Conservation (phyloP, 2,329 filamentous ascomycete species). For the Cephalotrichum gorgonifer region DNA sequence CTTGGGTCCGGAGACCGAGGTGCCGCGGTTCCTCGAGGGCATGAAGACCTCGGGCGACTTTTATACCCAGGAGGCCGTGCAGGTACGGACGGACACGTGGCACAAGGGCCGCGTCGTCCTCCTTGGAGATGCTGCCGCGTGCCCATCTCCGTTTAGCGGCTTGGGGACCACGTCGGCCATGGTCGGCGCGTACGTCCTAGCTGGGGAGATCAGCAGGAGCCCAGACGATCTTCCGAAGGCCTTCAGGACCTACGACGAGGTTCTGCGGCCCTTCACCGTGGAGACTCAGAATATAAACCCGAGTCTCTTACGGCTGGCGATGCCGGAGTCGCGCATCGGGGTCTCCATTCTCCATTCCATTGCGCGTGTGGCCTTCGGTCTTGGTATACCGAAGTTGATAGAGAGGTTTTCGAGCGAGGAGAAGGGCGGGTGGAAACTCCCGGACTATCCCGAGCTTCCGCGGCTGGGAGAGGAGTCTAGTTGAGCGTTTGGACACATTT, state of each 20-base stretch:
- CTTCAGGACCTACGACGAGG: neutral
- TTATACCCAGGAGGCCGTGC: slow-evolving; percentile 27
- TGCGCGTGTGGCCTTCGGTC: neutral
- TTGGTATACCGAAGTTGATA: neutral
- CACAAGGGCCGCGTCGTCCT: slow-evolving; percentile 27
- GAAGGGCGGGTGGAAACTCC: neutral
- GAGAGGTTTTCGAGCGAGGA: neutral
- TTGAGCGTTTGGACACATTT: too few species aligned
- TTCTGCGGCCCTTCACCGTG: neutral
- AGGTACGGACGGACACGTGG: slow-evolving; percentile 24
- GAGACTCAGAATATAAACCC: neutral
- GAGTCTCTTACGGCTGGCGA: neutral
- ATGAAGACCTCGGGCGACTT: slow-evolving; percentile 28
- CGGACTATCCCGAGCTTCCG: neutral
- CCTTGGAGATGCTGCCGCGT: slow-evolving; percentile 37
- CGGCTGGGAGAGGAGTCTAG: too few species aligned
- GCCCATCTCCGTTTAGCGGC: slow-evolving; percentile 31
- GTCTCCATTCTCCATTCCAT: neutral
- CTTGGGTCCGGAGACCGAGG: slow-evolving; percentile 31
- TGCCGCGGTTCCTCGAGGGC: slow-evolving; percentile 21
- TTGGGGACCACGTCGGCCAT: slow-evolving; percentile 33
- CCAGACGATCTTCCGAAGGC: neutral
- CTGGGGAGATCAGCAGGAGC: slow-evolving; percentile 29
- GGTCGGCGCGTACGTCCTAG: slow-evolving; percentile 38
- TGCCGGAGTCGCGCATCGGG: neutral